Conservation (phyloP, 768 basidiomycete species). For the Heimioporus sp. region DNA sequence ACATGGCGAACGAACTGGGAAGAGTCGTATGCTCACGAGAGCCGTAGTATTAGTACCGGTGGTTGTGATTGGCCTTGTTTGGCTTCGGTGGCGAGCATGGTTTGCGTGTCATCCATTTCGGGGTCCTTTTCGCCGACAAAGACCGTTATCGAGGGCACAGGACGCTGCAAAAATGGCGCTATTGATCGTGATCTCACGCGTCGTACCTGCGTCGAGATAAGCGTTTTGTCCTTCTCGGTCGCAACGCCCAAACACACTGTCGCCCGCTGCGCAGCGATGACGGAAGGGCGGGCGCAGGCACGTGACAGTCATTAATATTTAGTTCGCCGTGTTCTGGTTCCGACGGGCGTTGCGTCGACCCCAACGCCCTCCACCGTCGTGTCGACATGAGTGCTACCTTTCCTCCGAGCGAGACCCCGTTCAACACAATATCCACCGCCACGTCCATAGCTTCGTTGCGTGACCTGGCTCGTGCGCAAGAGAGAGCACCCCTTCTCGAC, state of each 20-base stretch:
- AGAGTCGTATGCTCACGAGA: conserved; percentile 1
- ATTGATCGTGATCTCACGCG: no score
- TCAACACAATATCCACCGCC: conserved; percentile 24
- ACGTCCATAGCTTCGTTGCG: conserved; percentile 28
- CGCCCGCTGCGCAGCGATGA: no score
- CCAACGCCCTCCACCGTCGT: not conserved
- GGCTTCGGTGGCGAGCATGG: conserved; percentile 20
- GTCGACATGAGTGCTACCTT: conserved; percentile 12
- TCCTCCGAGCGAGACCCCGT: conserved; percentile 6
- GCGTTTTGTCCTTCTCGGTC: no score
- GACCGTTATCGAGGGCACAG: no score
- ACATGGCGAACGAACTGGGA: conserved; percentile 30
- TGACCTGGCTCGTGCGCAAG: conserved; percentile 20
- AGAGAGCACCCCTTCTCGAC: conserved; percentile 23
- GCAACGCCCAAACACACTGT: no score
- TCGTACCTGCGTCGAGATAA: no score
- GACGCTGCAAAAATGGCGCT: no score
- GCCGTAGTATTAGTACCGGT: conserved; percentile 10
- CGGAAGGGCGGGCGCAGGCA: no score
- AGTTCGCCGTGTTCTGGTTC: not conserved
- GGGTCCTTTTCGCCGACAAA: not conserved
- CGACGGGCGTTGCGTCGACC: not conserved
- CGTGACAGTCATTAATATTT: conserved; percentile 3
- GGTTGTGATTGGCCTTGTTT: conserved; percentile 27
- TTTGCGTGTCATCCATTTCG: not conserved